A percentile compares a stretch with the other conserved stretches of the same genome.
Evolutionary conservation across 2,329 filamentous ascomycete species (phyloP).

Genomic region (Albifimbria verrucaria): DNA sequence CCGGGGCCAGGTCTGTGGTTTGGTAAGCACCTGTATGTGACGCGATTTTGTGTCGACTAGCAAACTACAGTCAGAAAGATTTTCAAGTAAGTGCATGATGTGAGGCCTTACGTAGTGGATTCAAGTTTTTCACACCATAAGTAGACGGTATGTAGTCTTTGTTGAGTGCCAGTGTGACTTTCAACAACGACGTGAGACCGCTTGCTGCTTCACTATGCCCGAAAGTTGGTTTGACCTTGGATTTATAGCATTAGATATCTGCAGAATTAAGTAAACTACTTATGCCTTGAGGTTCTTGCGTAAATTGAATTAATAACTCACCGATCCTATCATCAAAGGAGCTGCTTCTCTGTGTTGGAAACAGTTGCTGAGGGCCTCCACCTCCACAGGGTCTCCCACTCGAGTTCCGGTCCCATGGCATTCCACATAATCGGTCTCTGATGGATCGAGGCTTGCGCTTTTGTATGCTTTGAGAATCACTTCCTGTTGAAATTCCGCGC

Average conservation of each 20-base stretch:
- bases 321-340: slow-evolving; percentile 39
- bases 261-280: no score
- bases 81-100: neutral
- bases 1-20: neutral
- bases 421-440: slow-evolving; percentile 24
- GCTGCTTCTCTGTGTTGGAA: slow-evolving; percentile 14
- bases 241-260: neutral
- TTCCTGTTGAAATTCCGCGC: slow-evolving; percentile 35
- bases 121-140: slow-evolving; percentile 17
- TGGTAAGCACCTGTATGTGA: neutral
- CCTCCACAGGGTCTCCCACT: slow-evolving; percentile 23
- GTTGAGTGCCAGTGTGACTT: slow-evolving; percentile 19
- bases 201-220: slow-evolving; percentile 25
- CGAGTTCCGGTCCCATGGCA: slow-evolving; percentile 27
- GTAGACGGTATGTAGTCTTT: slow-evolving; percentile 22
- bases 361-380: slow-evolving; percentile 27
- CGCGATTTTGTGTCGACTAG: neutral
- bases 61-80: slow-evolving; percentile 1
- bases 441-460: slow-evolving; percentile 16
- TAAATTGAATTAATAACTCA: slow-evolving; percentile 28
- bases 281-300: no score
- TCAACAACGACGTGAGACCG: slow-evolving; percentile 24
- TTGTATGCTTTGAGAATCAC: slow-evolving; percentile 22
- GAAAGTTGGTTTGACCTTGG: slow-evolving; percentile 20
- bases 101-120: slow-evolving; percentile 16